Base-by-base conservation (phyloP, 176 grass and related monocot species). In the Phragmites australis region DNA sequence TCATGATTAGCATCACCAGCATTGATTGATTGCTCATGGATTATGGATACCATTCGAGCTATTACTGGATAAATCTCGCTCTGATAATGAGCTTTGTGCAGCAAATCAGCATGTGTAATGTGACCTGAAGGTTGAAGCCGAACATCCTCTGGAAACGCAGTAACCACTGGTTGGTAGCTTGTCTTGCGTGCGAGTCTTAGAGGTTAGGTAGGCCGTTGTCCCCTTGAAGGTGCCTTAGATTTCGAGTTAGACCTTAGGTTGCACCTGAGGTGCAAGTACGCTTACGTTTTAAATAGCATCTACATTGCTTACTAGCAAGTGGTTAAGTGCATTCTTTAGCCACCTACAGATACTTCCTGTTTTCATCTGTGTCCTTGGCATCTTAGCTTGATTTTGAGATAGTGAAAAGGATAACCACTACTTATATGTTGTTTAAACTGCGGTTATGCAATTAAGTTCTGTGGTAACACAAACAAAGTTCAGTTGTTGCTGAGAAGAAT, bases 121-220 rank as follows among this genome's bases (percentile, higher is more conserved):
- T 68, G 48, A 68, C n/a, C 21, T 4, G 15, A 68, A 56, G 34
- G 47, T 53, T 51, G 48, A 54, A 53, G 26, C 34, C 5, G 21
- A 55, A 48, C 22, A 12, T 1, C 12, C 21, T 39, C 8, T 49
- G 68, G 1, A 21, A 64, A 25, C n/a, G 34, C 10, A 66, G 47
- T 47, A 83, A 83, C 81, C 31, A 75, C 70, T 65, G 46, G 45
- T 54, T 83, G 70, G 70, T 75, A 41, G 31, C 46, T 63, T 74
- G 44, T 56, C 47, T 31, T 81, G 43, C 21, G 8, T 29, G 0
- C 41, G 55, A 51, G 40, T 32, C 27, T 22, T 47, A 73, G 58
- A 21, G 66, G 42, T 77, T 63, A 29, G 64, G 74, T 69, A 14
- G 44, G 53, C 51, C 71, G 18, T 2, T 62, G 25, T 40, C 32